phyloP scores from a whole-genome alignment of 768 basidiomycete species.

The Tricholoma bakamatsutake region DNA sequence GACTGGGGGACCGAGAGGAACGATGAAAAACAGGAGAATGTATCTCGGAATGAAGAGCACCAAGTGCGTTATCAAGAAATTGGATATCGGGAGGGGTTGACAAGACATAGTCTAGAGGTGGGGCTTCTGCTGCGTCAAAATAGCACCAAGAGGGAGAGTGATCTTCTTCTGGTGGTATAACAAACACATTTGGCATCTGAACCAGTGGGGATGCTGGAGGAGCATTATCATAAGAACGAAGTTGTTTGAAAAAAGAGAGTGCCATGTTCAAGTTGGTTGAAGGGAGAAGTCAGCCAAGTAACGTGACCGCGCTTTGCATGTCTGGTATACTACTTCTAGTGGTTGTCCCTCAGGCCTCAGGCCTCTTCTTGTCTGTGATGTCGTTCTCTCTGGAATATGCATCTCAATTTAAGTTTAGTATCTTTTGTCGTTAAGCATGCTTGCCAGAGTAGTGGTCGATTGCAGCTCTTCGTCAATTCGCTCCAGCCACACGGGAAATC shows the following conservation, averaged over 20 bases:
- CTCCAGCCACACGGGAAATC: slow-evolving; percentile 37
- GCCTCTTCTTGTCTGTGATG: slow-evolving; percentile 57
- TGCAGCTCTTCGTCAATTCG: slow-evolving; percentile 73
- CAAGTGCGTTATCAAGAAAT: slow-evolving; percentile 27
- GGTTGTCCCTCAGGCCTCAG: slow-evolving; percentile 72
- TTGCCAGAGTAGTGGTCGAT: slow-evolving; percentile 52
- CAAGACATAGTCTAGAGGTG: slow-evolving; percentile 13
- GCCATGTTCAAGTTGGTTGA: slow-evolving; percentile 12
- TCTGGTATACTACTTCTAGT: slow-evolving; percentile 44
- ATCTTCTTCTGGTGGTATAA: slow-evolving; percentile 57
- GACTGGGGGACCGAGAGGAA: slow-evolving; percentile 4
- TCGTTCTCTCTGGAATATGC: slow-evolving; percentile 65
- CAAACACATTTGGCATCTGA: slow-evolving; percentile 46
- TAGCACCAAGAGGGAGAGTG: slow-evolving; percentile 47
- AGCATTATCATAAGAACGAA: slow-evolving; percentile 1
- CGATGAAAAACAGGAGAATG: slow-evolving; percentile 17
- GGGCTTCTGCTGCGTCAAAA: slow-evolving; percentile 41
- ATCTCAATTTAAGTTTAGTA: slow-evolving; percentile 1
- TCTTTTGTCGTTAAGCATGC: background rate
- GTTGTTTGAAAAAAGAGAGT: slow-evolving; percentile 8
- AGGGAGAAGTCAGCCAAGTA: slow-evolving; percentile 4
- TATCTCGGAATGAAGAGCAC: slow-evolving; percentile 11
- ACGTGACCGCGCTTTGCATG: slow-evolving; percentile 12
- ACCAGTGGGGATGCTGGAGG: slow-evolving; percentile 5
- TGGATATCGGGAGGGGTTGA: slow-evolving; percentile 22